Base-by-base conservation (phyloP, 2,329 filamentous ascomycete genomes). In the Fusarium nematophilum region DNA sequence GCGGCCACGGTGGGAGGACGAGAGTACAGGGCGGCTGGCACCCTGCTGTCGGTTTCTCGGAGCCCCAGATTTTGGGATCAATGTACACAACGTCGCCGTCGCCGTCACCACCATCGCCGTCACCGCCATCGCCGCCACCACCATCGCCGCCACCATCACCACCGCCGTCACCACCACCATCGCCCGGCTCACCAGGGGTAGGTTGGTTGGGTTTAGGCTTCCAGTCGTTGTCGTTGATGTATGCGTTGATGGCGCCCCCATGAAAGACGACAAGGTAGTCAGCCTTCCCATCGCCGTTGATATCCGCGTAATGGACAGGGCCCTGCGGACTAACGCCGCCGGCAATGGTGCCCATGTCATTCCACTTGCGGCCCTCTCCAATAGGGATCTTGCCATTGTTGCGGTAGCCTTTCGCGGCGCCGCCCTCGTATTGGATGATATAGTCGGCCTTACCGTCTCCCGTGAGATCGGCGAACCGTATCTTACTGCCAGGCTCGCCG, bases 261-360 rank as follows among this genome's bases (percentile, higher is more conserved):
- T 23, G 33, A 21, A 53, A 53, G 1, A 36, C 34, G 9, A 60
- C 46, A 15, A 66, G 47, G 8, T 66, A 64, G 14, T 66, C 63
- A 9, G 30, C 42, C 13, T 62, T 62, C 0, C 59, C 33, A 13
- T 66, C 59, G 1, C 64, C 63, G 6, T 66, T 46, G 21, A 64
- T 21, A 15, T 66, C 64, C 1, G 64, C 64, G 2, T 57, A 67
- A 0, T 18, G 29, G 1, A 67, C 61, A 30, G 45, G 31, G 1
- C 57, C 59, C 2, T 62, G 57, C 5, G 57, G 59, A 3, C 8
- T 30, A 4, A 60, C 57, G 3, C 59, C 58, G 0, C 3, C 10
- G 5, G 51, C 56, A 3, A 60, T 48, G 2, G 59, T 62, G 3
- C 48, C 59, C 59, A 50, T 49, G 3, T 30, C 33, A 13, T 50